Evolutionary conservation across 1,284 basidiomycete genomes (phyloP), one percentile per base, ranked within the genome.

Genomic region (Cryptococcus amylolentus): DNA sequence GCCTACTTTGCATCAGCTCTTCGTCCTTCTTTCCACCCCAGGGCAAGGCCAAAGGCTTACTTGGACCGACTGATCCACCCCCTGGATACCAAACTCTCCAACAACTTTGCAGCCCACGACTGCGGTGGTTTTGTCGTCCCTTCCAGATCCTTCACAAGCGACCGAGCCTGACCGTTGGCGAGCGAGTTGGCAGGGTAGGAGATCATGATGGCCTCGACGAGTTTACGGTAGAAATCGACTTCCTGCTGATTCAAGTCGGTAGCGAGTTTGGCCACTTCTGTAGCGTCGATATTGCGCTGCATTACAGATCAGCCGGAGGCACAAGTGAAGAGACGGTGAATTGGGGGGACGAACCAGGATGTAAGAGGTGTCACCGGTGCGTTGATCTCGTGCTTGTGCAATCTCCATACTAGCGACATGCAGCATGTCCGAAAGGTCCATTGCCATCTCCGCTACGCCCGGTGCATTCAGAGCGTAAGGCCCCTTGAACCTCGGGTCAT

Each of bases 161-260:
- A 23, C 10, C 67, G 51, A 0, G 76, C 76, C 44, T 65, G 60
- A 12, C 61, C 63, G 5, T 65, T 61, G 3, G 69, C 65, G 35
- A 77, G 55, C 5, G 75, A 76, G 58, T 74, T 73, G 43, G 64
- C 73, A 4, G 75, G 76, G 53, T 75, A 74, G 0, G 69, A 71
- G 4, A 57, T 51, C 38, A 76, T 63, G 39, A 77, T 76, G 23
- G 61, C 69, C 35, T 63, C 58, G 44, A 70, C 53, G 18, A 50
- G 20, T 40, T 59, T 54, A 28, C 70, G 63, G 57, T 65, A 73
- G 52, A 68, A 77, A 5, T 68, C 60, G n/a, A 77, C 60, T 55
- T 77, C 73, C 20, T 67, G 49, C 1, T 73, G 60, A 2, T 66
- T 54, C n/a, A 72, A 66, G 51, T 77, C 75, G 0, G 72, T 72